Percentiles rank a stretch among this genome's conserved stretches.
Evolutionary conservation across 768 basidiomycete genomes (phyloP).

Genomic region (Tricholoma bakamatsutake): DNA sequence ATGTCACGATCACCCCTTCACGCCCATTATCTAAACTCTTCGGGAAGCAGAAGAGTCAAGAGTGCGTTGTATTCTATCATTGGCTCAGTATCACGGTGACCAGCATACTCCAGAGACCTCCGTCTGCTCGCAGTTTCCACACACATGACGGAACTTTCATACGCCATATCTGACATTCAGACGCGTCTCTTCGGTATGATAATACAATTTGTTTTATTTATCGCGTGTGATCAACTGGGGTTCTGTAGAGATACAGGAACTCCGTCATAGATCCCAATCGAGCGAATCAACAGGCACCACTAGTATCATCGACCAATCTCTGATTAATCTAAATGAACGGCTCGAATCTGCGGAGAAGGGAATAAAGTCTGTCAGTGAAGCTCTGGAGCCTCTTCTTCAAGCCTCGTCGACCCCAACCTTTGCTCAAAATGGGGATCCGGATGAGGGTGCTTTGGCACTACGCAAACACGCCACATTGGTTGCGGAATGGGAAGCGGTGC

Average conservation of each 20-base stretch:
- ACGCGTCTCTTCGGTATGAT: conserved; percentile 81
- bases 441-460: conserved; percentile 46
- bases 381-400: conserved; percentile 54
- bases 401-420: conserved; percentile 43
- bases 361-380: conserved; percentile 62
- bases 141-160: conserved; percentile 83
- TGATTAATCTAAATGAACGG: conserved; percentile 74
- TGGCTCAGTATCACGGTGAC: conserved; percentile 2
- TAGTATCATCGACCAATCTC: conserved; percentile 71
- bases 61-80: conserved; percentile 44
- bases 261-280: conserved; percentile 80
- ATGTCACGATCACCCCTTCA: conserved; percentile 62
- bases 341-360: conserved; percentile 69
- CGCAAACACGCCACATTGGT: conserved; percentile 71
- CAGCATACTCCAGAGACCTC: conserved; percentile 48
- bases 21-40: conserved; percentile 38
- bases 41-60: conserved; percentile 55
- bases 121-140: conserved; percentile 74
- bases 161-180: conserved; percentile 84
- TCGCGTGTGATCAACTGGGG: conserved; percentile 4
- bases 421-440: conserved; percentile 28
- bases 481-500: conserved; percentile 77
- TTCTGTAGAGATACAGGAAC: conserved; percentile 78
- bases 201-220: background rate
- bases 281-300: conserved; percentile 54